Conservation (phyloP, 495 filamentous ascomycete species). For the Xylaria acuta region DNA sequence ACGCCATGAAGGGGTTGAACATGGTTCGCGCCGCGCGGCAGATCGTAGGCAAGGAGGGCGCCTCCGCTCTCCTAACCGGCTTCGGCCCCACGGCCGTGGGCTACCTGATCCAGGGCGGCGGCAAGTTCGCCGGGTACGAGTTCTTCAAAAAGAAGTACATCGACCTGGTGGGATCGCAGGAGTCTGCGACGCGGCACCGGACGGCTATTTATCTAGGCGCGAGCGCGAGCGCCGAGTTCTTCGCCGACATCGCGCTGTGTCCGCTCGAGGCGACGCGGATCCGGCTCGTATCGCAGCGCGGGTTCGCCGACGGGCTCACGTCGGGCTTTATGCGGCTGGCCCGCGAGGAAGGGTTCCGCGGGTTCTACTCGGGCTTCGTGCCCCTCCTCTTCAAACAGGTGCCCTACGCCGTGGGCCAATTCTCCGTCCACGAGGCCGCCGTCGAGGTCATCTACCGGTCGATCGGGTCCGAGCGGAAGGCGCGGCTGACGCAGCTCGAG, state of each 20-base stretch:
- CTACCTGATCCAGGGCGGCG: slow-evolving; percentile 78
- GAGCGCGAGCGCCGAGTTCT: slow-evolving; percentile 75
- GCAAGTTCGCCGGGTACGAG: slow-evolving; percentile 81
- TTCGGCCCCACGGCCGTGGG: slow-evolving; percentile 77
- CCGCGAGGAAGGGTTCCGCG: slow-evolving; percentile 71
- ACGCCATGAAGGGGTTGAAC: slow-evolving; percentile 73
- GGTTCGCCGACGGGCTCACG: slow-evolving; percentile 69
- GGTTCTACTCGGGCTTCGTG: slow-evolving; percentile 80
- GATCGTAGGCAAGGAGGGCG: slow-evolving; percentile 74
- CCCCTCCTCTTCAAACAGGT: slow-evolving; percentile 79
- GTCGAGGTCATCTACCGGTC: slow-evolving; percentile 43
- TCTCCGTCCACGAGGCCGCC: slow-evolving; percentile 45
- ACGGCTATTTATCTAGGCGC: slow-evolving; percentile 78
- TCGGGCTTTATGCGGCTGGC: slow-evolving; percentile 72
- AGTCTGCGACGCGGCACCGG: slow-evolving; percentile 70
- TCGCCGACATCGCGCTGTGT: slow-evolving; percentile 79
- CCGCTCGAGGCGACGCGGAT: slow-evolving; percentile 80
- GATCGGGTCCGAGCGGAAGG: slow-evolving; percentile 44
- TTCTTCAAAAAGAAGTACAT: slow-evolving; percentile 81
- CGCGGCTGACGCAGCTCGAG: slow-evolving; percentile 40
- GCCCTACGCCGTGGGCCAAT: slow-evolving; percentile 46
- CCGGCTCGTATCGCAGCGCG: slow-evolving; percentile 76
- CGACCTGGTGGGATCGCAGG: slow-evolving; percentile 66
- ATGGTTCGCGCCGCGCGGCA: slow-evolving; percentile 73
- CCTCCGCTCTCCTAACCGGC: slow-evolving; percentile 73